Evolutionary conservation across 805 yeast species (phyloP), one percentile per base, ranked within the genome.

Genomic region (Candida easanensis): DNA sequence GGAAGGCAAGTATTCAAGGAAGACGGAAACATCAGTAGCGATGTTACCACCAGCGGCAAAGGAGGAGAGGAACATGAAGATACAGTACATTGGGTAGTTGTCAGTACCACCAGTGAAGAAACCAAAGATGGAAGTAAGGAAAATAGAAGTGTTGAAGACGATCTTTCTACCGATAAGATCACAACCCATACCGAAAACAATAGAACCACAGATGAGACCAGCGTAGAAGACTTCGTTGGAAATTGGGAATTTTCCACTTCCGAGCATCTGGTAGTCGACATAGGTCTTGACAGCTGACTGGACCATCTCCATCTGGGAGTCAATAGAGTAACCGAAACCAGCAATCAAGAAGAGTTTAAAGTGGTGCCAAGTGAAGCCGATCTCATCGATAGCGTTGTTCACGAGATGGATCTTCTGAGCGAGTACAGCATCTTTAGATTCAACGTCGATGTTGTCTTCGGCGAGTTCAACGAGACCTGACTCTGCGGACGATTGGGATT

Each of bases 291-390:
- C 80, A 4, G 72, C 61, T 34, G 72, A 61, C 48, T 73, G 77
- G 42, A 73, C 57, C 66, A 65, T 67, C 38, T 65, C 74, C 58
- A 76, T 64, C 53, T 74, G 76, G 16, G 79, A 71, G 53, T 77
- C 79, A 15, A 69, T 75, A 8, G 73, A 66, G 51, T 74, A 76
- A 39, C 80, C 81, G 53, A 71, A 71, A 5, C 81, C 80, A 10
- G 78, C 77, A 26, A 76, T 57, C 38, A 61, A 52, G 53, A 76
- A 74, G 7, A 72, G 54, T 48, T 70, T 65, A 19, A 61, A 58
- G 45, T 74, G 79, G 46, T 68, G 68, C 72, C 74, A 70, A 1
- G 84, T 78, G 61, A 79, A 76, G 0, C 84, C 84, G 41, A 79
- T 76, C 51, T 79, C 80, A 53, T 79, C 82, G 44, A 79, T 65